Evolutionary conservation across 306 rosid genomes (phyloP).

Genomic region (Trichosanthes truncata): DNA sequence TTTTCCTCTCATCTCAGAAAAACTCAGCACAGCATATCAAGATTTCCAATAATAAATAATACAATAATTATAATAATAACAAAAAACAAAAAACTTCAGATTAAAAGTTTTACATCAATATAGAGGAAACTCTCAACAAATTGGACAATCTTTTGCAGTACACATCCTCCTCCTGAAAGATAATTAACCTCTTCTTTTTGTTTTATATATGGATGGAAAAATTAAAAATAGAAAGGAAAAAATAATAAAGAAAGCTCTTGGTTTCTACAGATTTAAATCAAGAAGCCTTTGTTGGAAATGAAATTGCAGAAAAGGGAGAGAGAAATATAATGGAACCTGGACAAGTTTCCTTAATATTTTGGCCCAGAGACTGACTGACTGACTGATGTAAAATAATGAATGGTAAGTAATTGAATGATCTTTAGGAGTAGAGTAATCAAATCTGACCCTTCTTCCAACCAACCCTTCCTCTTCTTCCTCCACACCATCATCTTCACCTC

Average conservation of each 20-base stretch:
- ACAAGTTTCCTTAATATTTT: background rate
- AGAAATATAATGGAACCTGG: constrained; percentile 10
- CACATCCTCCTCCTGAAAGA: background rate
- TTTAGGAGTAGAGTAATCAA: background rate
- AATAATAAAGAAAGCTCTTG: background rate
- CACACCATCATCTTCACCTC: background rate
- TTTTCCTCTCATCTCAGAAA: background rate
- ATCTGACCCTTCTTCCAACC: constrained; percentile 1
- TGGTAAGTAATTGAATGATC: constrained; percentile 14
- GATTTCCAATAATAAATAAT: background rate
- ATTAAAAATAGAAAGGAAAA: background rate
- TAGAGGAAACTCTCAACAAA: background rate
- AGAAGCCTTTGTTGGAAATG: constrained; percentile 9
- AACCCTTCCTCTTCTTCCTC: background rate
- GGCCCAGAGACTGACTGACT: constrained; percentile 7
- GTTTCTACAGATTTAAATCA: constrained; percentile 3
- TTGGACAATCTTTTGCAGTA: background rate
- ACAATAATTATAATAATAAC: background rate
- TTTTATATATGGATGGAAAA: background rate
- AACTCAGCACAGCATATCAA: background rate
- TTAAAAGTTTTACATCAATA: constrained; percentile 1
- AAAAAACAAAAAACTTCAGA: background rate
- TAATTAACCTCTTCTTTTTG: constrained; percentile 1
- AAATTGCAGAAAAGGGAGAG: constrained; percentile 5
- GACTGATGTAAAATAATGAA: constrained; percentile 6